phyloP scores from a whole-genome alignment of 2,329 filamentous ascomycete species.

The Colletotrichum australisinense region DNA sequence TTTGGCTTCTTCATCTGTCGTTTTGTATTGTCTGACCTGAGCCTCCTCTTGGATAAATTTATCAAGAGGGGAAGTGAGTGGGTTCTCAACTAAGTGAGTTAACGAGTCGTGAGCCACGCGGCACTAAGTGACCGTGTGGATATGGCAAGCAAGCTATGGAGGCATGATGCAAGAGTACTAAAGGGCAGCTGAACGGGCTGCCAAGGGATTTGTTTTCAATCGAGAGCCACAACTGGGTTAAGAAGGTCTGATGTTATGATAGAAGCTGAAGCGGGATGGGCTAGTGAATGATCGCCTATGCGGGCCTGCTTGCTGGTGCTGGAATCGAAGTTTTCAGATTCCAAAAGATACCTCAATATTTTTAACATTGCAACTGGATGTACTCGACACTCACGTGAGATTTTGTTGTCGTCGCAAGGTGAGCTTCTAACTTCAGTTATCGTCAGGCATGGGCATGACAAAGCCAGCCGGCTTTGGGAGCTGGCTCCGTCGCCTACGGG shows the following conservation, averaged over 20 bases:
- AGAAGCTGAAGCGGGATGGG: background rate
- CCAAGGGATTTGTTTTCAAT: background rate
- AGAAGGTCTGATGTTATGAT: background rate
- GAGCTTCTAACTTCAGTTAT: background rate
- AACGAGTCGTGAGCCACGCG: background rate
- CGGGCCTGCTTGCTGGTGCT: background rate
- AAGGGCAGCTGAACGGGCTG: background rate
- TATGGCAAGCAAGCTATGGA: background rate
- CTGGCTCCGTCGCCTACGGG: background rate
- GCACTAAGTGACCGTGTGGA: background rate
- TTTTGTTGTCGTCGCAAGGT: background rate
- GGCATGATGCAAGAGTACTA: background rate
- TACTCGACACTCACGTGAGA: background rate
- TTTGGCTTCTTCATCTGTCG: slow-evolving; percentile 97
- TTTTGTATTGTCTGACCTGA: slow-evolving; percentile 89
- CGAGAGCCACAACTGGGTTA: background rate
- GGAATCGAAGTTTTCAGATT: background rate
- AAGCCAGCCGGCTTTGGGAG: background rate
- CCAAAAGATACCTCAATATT: background rate
- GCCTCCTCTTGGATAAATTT: slow-evolving; percentile 91
- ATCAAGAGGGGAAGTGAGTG: slow-evolving; percentile 97
- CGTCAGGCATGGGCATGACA: background rate
- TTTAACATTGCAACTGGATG: background rate
- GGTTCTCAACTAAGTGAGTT: slow-evolving; percentile 66
- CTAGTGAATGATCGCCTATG: background rate